A percentile compares a stretch with the other conserved stretches of the same genome.
These are phyloP conservation scores for Phaeoacremonium minimum DNA, from an alignment of 2,329 filamentous ascomycete species.

Conservation along the genomic window DNA sequence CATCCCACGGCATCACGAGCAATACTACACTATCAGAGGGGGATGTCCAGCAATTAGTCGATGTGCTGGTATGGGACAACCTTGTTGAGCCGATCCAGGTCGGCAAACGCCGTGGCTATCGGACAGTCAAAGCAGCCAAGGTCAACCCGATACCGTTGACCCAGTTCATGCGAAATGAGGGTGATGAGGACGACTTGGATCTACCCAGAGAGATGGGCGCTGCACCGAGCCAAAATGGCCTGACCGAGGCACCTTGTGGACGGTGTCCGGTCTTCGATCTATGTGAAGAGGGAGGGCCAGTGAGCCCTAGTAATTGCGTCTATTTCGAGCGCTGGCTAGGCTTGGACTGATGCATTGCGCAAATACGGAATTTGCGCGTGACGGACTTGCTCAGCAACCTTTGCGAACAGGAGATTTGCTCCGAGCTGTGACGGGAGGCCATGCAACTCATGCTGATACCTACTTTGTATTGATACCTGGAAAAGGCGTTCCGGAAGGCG, in stretches of 20 bases:
- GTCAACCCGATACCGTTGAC: conserved; percentile 23
- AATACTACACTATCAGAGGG: conserved; percentile 66
- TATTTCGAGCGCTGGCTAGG: conserved; percentile 87
- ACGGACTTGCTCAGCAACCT: too few relatives aligned
- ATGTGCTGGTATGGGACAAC: conserved; percentile 86
- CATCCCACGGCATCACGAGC: conserved; percentile 63
- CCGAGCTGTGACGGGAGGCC: too few relatives aligned
- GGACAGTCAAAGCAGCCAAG: conserved; percentile 44
- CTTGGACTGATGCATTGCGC: conserved; percentile 30
- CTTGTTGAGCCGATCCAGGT: conserved; percentile 65
- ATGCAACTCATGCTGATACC: too few relatives aligned
- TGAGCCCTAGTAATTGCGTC: conserved; percentile 84
- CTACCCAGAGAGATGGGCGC: conserved; percentile 22
- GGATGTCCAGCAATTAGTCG: conserved; percentile 80
- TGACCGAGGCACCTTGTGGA: conserved; percentile 87
- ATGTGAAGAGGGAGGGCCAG: conserved; percentile 85
- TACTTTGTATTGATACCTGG: too few relatives aligned
- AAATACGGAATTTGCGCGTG: too few relatives aligned
- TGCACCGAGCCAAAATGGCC: conserved; percentile 57
- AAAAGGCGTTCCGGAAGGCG: too few relatives aligned
- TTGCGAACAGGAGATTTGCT: conserved; percentile 3
- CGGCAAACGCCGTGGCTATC: conserved; percentile 46
- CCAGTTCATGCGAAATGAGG: conserved; percentile 18
- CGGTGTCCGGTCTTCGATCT: conserved; percentile 89
- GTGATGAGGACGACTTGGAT: conserved; percentile 13